Evolutionary conservation across 1,139 yeast species (phyloP).

Genomic region (Yamadazyma atlantica): DNA sequence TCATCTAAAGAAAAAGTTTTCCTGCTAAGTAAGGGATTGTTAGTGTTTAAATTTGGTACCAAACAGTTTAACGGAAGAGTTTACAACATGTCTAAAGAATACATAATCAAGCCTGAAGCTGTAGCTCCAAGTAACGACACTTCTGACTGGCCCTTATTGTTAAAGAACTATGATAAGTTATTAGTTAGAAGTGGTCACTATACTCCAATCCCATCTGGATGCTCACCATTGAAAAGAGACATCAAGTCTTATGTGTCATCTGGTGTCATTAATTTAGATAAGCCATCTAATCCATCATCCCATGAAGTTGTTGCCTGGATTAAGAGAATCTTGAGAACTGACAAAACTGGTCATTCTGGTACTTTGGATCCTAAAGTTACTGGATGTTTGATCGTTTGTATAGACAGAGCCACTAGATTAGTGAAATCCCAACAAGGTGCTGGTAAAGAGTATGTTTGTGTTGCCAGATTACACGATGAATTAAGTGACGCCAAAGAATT

Average conservation of each 20-base stretch:
- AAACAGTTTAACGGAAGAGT: neutral
- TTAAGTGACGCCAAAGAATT: conserved; percentile 87
- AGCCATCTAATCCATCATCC: conserved; percentile 96
- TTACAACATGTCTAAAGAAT: conserved; percentile 58
- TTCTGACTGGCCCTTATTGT: conserved; percentile 91
- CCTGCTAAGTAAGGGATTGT: conserved; percentile 6
- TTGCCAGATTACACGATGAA: conserved; percentile 92
- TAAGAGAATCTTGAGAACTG: conserved; percentile 90
- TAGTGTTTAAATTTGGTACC: neutral
- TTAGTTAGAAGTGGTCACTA: conserved; percentile 95
- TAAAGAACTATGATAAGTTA: conserved; percentile 91
- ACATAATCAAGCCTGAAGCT: conserved; percentile 86
- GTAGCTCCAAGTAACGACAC: conserved; percentile 81
- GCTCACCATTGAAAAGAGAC: conserved; percentile 94
- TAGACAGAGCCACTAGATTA: conserved; percentile 96
- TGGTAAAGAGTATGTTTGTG: conserved; percentile 98
- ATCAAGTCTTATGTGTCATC: conserved; percentile 84
- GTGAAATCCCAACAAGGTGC: conserved; percentile 99
- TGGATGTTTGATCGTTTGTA: conserved; percentile 95
- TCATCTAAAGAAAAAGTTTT: conserved; percentile 18
- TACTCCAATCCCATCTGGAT: conserved; percentile 95
- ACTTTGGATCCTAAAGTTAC: conserved; percentile 99
- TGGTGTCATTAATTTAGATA: conserved; percentile 96
- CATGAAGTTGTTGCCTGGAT: conserved; percentile 99
- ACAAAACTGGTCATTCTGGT: conserved; percentile 98